A percentile compares a stretch with the other conserved stretches of the same genome.
These are phyloP conservation scores for Fraxinus ornus DNA, from an alignment of 305 asterid species.

Conservation along the genomic window DNA sequence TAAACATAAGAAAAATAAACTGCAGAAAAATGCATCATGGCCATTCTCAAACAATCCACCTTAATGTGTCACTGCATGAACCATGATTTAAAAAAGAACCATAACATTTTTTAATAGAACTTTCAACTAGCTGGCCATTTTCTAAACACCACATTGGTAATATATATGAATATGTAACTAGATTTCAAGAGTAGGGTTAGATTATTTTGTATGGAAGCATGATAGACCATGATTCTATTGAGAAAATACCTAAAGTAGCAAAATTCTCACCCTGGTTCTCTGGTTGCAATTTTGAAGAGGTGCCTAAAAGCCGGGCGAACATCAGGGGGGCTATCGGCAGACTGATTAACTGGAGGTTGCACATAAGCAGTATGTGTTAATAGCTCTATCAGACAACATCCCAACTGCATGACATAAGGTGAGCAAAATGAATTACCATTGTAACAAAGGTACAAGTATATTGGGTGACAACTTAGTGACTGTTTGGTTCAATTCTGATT, in stretches of 20 bases:
- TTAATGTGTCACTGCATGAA: neutral
- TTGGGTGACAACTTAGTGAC: neutral
- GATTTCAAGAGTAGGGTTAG: neutral
- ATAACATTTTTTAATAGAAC: neutral
- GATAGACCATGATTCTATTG: conserved; percentile 14
- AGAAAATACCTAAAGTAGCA: neutral
- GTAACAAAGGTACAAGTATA: conserved; percentile 16
- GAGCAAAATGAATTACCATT: conserved; percentile 16
- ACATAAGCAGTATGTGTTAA: conserved; percentile 82
- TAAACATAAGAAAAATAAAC: neutral
- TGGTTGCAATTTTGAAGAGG: conserved; percentile 55
- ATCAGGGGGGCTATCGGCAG: conserved; percentile 84
- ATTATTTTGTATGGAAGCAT: neutral
- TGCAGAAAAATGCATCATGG: neutral
- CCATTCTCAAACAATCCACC: neutral
- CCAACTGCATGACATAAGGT: conserved; percentile 64
- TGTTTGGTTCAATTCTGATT: neutral
- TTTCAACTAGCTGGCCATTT: neutral
- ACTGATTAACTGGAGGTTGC: conserved; percentile 66
- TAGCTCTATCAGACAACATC: conserved; percentile 81
- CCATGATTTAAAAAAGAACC: neutral
- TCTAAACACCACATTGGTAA: neutral
- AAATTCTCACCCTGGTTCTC: conserved; percentile 61
- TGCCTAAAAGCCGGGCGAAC: conserved; percentile 95
- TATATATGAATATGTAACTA: neutral